These are phyloP conservation scores for Hypoxylon lienhwacheense DNA, from an alignment of 495 filamentous ascomycete species.

Conservation along the genomic window DNA sequence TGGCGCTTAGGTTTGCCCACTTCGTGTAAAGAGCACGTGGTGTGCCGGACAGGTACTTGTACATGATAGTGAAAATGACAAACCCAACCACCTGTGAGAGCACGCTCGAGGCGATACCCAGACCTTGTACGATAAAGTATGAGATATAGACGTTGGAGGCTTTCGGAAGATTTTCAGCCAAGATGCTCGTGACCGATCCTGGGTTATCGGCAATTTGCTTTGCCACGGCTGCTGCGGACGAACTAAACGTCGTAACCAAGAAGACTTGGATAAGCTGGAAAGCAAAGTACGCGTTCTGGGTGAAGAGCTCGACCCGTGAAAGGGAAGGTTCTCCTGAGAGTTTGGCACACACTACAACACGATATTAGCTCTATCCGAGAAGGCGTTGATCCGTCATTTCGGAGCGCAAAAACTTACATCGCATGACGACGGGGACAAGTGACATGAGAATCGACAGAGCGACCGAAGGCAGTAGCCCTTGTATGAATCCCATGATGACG, in stretches of 20 bases:
- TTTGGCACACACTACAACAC: constrained; percentile 63
- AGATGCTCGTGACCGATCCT: constrained; percentile 57
- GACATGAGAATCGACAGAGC: constrained; percentile 86
- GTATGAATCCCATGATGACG: constrained; percentile 76
- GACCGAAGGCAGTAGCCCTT: constrained; percentile 79
- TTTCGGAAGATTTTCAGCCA: constrained; percentile 74
- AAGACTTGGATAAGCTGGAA: constrained; percentile 98
- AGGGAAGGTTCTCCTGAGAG: constrained; percentile 75
- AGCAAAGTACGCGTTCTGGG: constrained; percentile 89
- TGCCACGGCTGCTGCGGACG: constrained; percentile 69
- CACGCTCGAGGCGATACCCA: constrained; percentile 75
- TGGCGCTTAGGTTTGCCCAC: constrained; percentile 62
- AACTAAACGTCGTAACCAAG: constrained; percentile 78
- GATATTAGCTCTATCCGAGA: constrained; percentile 9
- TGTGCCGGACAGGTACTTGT: constrained; percentile 61
- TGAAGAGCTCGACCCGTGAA: constrained; percentile 79
- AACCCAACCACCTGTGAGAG: constrained; percentile 79
- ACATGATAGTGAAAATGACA: constrained; percentile 74
- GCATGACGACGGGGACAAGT: constrained; percentile 82
- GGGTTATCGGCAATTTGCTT: constrained; percentile 67
- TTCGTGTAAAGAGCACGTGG: constrained; percentile 62
- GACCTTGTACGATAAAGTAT: constrained; percentile 91
- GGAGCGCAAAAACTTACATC: constrained; percentile 40
- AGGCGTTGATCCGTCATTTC: too few relatives aligned
- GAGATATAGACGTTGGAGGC: constrained; percentile 93